phyloP scores from a whole-genome alignment of 805 yeast genomes.

The Saturnispora saitoi region DNA sequence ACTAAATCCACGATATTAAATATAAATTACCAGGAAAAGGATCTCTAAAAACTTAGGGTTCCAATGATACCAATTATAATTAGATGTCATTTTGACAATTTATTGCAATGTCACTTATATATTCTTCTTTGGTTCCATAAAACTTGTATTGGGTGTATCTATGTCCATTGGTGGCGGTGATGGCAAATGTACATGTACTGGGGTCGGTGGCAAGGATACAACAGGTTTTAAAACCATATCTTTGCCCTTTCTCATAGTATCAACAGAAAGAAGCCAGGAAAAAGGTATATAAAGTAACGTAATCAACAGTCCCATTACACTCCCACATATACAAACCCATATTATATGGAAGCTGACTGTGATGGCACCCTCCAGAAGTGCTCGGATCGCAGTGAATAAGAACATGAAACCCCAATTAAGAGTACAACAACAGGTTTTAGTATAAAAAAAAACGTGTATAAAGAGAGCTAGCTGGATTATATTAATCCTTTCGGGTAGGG shows the following conservation, averaged over 20 bases:
- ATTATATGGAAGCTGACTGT: not conserved
- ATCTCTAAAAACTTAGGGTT: not conserved
- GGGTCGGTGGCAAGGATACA: not conserved
- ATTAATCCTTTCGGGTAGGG: no score
- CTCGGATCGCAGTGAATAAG: not conserved
- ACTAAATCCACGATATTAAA: not conserved
- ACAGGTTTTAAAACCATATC: no score
- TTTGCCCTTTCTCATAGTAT: not conserved
- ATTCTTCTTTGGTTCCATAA: not conserved
- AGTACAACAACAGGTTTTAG: no score
- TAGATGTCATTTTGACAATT: not conserved
- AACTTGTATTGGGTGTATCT: not conserved
- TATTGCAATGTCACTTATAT: not conserved
- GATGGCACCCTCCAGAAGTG: not conserved
- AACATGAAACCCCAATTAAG: not conserved
- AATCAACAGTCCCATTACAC: not conserved
- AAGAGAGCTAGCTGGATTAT: no score
- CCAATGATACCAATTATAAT: not conserved
- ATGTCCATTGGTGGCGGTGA: not conserved
- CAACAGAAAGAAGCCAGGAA: not conserved
- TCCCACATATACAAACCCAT: not conserved
- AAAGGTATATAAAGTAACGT: not conserved
- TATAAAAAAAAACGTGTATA: no score
- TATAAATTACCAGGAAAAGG: not conserved
- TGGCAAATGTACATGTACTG: not conserved